Conservation (phyloP, 2,329 filamentous ascomycete species). For the Pezicula radicicola region DNA sequence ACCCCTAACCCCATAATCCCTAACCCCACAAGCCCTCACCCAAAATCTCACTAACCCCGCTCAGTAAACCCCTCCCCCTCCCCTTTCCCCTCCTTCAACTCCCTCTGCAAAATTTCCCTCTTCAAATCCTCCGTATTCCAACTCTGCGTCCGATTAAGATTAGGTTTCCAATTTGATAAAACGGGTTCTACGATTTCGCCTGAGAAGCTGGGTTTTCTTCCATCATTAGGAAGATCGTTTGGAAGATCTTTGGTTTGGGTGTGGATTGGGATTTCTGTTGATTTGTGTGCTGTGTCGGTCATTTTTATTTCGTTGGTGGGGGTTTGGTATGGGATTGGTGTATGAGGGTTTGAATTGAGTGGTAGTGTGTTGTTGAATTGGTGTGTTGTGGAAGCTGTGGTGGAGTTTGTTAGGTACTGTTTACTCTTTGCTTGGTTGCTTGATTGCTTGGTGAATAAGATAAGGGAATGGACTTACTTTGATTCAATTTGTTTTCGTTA, state of each 20-base stretch:
- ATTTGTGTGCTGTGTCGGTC: not conserved
- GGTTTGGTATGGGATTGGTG: not conserved
- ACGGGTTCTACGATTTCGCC: not conserved
- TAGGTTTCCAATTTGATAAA: constrained; percentile 22
- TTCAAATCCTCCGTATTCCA: constrained; percentile 26
- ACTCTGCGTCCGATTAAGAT: constrained; percentile 17
- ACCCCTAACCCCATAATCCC: too few relatives aligned
- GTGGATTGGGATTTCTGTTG: not conserved
- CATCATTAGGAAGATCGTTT: not conserved
- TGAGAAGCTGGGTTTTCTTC: not conserved
- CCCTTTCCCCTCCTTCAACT: constrained; percentile 9
- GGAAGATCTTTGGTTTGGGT: too few relatives aligned
- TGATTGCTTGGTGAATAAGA: too few relatives aligned
- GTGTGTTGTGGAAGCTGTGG: too few relatives aligned
- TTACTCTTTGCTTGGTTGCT: too few relatives aligned
- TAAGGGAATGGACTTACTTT: too few relatives aligned
- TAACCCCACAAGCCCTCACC: not conserved
- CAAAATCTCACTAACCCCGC: constrained; percentile 1
- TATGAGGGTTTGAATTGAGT: not conserved
- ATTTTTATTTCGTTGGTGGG: not conserved
- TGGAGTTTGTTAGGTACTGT: too few relatives aligned
- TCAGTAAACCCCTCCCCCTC: constrained; percentile 14
- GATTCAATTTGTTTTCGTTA: too few relatives aligned
- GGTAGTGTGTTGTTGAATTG: too few relatives aligned
- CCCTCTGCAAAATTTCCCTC: constrained; percentile 12